A percentile compares a stretch with the other conserved stretches of the same genome.
Conservation (phyloP, 2,329 filamentous ascomycete genomes). For the Cladophialophora psammophila region DNA sequence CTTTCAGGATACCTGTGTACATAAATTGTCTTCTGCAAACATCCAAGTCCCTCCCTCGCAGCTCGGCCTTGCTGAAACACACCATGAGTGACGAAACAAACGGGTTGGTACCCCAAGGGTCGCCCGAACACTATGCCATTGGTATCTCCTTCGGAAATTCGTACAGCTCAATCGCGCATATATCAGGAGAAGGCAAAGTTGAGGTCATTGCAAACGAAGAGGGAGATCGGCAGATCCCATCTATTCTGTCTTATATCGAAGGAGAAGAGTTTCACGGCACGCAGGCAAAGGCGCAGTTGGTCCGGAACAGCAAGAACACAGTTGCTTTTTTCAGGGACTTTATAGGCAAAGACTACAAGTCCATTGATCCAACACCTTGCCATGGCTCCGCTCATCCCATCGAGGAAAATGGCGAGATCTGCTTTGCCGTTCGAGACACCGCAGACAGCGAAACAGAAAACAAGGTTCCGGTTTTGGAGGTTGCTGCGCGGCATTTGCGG, state of each 20-base stretch:
- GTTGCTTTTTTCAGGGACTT: slow-evolving; percentile 96
- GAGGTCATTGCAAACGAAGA: slow-evolving; percentile 99
- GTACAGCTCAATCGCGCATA: slow-evolving; percentile 96
- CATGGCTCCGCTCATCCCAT: slow-evolving; percentile 91
- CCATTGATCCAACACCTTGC: slow-evolving; percentile 93
- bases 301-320: slow-evolving; percentile 92
- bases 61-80: not conserved
- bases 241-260: slow-evolving; percentile 90
- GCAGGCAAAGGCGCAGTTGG: slow-evolving; percentile 91
- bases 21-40: not conserved
- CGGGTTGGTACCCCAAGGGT: slow-evolving; percentile 52
- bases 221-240: slow-evolving; percentile 97
- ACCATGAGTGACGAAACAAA: slow-evolving; percentile 62
- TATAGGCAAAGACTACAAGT: slow-evolving; percentile 92
- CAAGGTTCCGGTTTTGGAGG: slow-evolving; percentile 77
- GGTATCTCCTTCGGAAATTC: slow-evolving; percentile 98
- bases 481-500: slow-evolving; percentile 82
- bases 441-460: slow-evolving; percentile 70
- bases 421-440: slow-evolving; percentile 80
- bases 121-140: slow-evolving; percentile 72
- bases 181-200: slow-evolving; percentile 84
- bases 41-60: not conserved
- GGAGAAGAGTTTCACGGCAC: slow-evolving; percentile 97
- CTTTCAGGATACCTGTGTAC: not conserved
- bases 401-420: slow-evolving; percentile 73